A percentile compares a stretch with the other conserved stretches of the same genome.
Conservation (phyloP, 805 yeast genomes). For the Cyberlindnera mississippiensis region DNA sequence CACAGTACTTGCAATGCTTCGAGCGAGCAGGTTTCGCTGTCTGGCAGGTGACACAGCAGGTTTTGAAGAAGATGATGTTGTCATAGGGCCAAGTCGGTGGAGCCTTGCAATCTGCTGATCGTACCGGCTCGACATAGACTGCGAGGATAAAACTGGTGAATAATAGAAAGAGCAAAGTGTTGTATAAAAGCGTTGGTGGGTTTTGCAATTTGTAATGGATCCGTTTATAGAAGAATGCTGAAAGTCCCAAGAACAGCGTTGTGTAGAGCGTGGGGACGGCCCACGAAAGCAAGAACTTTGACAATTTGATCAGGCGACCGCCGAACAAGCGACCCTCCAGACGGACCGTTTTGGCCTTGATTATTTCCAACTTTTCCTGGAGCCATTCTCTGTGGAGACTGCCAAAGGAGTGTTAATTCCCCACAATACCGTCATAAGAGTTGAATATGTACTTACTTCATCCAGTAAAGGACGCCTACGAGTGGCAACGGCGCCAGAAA, state of each 20-base stretch:
- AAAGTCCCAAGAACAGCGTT: slow-evolving; percentile 12
- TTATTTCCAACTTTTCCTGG: background rate
- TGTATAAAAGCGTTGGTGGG: slow-evolving; percentile 20
- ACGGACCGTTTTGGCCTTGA: background rate
- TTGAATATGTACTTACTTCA: background rate
- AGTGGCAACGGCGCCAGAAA: background rate
- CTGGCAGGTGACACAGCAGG: slow-evolving; percentile 52
- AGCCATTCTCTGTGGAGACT: slow-evolving; percentile 1
- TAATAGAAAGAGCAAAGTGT: slow-evolving; percentile 6
- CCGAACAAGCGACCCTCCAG: slow-evolving; percentile 14
- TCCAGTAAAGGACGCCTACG: background rate
- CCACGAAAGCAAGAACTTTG: slow-evolving; percentile 13
- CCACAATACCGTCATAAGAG: background rate
- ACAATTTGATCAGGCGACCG: slow-evolving; percentile 11
- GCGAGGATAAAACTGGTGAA: slow-evolving; percentile 11
- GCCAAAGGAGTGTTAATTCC: background rate
- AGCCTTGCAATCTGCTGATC: background rate
- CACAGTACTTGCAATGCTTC: slow-evolving; percentile 71
- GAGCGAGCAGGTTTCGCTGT: slow-evolving; percentile 67
- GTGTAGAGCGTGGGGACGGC: slow-evolving; percentile 20
- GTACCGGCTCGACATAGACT: slow-evolving; percentile 15
- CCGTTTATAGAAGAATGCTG: slow-evolving; percentile 14
- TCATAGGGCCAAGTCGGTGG: slow-evolving; percentile 13
- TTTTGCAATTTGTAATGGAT: slow-evolving; percentile 11
- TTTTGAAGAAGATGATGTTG: slow-evolving; percentile 20